Evolutionary conservation across 495 filamentous ascomycete genomes (phyloP).

Genomic region (Cercophora sp.): DNA sequence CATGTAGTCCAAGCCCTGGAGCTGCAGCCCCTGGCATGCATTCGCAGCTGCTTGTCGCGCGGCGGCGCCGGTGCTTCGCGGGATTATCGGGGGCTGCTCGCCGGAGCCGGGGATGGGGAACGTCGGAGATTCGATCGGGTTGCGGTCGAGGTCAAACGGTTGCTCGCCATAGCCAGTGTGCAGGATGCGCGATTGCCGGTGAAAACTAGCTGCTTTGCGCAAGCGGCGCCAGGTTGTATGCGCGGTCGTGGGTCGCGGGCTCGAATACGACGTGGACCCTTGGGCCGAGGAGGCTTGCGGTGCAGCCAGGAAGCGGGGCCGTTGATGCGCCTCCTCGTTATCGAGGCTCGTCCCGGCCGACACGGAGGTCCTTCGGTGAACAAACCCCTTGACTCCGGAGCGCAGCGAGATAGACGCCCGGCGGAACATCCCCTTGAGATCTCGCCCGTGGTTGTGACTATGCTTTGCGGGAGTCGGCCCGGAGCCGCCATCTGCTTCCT

Average conservation of each 20-base stretch:
- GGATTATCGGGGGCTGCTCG: conserved; percentile 50
- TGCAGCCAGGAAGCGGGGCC: conserved; percentile 18
- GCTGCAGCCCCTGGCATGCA: conserved; percentile 43
- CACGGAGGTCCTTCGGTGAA: conserved; percentile 44
- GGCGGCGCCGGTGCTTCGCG: conserved; percentile 56
- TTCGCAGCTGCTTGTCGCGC: conserved; percentile 68
- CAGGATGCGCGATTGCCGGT: conserved; percentile 39
- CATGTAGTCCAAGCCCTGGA: conserved; percentile 57
- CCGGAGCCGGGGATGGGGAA: conserved; percentile 46
- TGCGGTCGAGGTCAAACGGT: conserved; percentile 29
- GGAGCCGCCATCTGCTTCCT: conserved; percentile 11
- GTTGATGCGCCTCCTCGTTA: conserved; percentile 24
- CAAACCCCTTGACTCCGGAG: conserved; percentile 38
- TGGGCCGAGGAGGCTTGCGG: conserved; percentile 16
- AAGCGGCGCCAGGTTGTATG: conserved; percentile 46
- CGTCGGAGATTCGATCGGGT: conserved; percentile 33
- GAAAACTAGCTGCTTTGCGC: conserved; percentile 47
- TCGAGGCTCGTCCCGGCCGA: conserved; percentile 31
- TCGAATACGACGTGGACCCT: not conserved
- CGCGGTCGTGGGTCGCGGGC: conserved; percentile 39
- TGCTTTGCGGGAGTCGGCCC: conserved; percentile 7
- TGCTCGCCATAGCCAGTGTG: conserved; percentile 32
- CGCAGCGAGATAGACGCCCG: conserved; percentile 47
- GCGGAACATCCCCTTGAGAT: conserved; percentile 44
- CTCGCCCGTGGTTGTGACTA: conserved; percentile 21